Evolutionary conservation across 1,284 basidiomycete genomes (phyloP), one percentile per base, ranked within the genome.

Genomic region (Ganoderma lingzhi): DNA sequence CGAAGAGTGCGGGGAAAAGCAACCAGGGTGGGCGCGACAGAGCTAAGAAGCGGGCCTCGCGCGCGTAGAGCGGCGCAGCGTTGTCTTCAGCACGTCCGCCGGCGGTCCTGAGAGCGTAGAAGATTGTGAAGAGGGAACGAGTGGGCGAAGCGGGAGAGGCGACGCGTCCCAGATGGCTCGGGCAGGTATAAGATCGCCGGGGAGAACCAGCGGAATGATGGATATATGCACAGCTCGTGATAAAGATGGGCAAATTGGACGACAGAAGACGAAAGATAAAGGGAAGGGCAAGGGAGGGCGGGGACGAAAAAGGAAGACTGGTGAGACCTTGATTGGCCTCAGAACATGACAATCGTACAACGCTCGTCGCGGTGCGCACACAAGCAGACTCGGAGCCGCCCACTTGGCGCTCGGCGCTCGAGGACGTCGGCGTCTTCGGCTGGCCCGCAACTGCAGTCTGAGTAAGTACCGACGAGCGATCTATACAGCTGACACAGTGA

Each of bases 281-380:
- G 39, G 39, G 65, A 35, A 51, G 32, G 23, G 23, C 23, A 23
- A 23, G 23, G 23, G 56, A 23, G 51, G 39, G 62, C 51, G 67
- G 59, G 44, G 32, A 8, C 39, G 60, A 28, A 48, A 48, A 44
- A n/a, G n/a, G 62, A 63, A 63, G 62, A 15, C 23, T 42, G 60
- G 42, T n/a, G 39, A 30, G 39, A 62, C 30, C 56, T n/a, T 14
- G 59, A 61, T 61, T 61, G 59, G 41, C 59, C 53, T 65, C 61
- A 70, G 48, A 69, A 70, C 71, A 70, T 68, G 66, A 61, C 66
- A 70, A 70, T 66, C 66, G 66, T 55, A 66, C 68, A 72, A 10
- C n/a, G 41, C 37, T 17, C 32, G 64, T 42, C 6, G 48, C 9
- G 28, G 59, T 42, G 45, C n/a, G 48, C 48, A 62, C 48, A 62